Percentiles rank a stretch among this genome's conserved stretches.
phyloP scores from a whole-genome alignment of 176 grass and related monocot genomes.

The Luzula sylvatica region DNA sequence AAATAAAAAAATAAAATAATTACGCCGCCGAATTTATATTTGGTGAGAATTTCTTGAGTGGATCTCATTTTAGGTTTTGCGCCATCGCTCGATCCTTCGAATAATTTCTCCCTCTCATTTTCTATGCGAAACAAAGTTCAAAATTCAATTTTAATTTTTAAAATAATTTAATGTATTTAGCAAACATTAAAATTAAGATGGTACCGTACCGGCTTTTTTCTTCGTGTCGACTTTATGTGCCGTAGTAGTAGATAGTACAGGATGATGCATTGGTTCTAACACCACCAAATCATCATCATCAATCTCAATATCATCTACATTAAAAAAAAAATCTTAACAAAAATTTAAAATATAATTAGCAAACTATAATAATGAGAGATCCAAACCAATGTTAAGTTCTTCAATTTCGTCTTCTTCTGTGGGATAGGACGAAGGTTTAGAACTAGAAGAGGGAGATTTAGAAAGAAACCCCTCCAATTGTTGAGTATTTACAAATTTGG shows the following conservation, averaged over 20 bases:
- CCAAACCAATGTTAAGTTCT: conserved; percentile 40
- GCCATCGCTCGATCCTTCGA: conserved; percentile 45
- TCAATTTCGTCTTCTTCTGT: conserved; percentile 21
- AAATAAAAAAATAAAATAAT: not conserved
- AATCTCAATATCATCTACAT: conserved; percentile 75
- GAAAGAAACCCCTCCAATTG: conserved; percentile 54
- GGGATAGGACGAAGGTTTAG: conserved; percentile 27
- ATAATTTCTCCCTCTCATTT: conserved; percentile 40
- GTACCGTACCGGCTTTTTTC: conserved; percentile 29
- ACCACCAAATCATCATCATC: conserved; percentile 46
- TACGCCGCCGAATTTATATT: conserved; percentile 86
- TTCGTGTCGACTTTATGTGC: conserved; percentile 20
- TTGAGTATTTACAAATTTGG: conserved; percentile 8
- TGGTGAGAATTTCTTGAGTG: conserved; percentile 79
- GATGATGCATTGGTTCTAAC: conserved; percentile 11
- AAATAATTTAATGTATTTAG: not conserved
- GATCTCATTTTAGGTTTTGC: conserved; percentile 61
- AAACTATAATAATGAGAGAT: conserved; percentile 18
- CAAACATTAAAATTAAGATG: not conserved
- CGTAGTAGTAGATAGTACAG: conserved; percentile 30
- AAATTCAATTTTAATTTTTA: not conserved
- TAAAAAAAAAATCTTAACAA: conserved; percentile 19
- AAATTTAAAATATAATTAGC: not conserved
- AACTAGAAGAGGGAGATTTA: conserved; percentile 32
- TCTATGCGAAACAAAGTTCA: conserved; percentile 16